phyloP scores from a whole-genome alignment of 306 rosid genomes.

The Quercus engelmannii region DNA sequence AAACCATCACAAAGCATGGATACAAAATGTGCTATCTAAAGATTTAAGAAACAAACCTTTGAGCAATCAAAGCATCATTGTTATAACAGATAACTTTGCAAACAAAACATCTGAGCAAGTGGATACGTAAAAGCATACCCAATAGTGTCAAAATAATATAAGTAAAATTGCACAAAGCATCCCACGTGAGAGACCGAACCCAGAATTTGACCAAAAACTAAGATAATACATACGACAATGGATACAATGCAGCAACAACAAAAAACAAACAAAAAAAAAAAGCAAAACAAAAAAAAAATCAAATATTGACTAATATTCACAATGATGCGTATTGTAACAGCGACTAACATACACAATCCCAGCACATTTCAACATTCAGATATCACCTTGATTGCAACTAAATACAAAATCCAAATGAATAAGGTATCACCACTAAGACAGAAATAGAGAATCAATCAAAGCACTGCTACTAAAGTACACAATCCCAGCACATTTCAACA shows the following conservation, averaged over 20 bases:
- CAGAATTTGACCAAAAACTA: slow-evolving; percentile 66
- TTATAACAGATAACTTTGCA: slow-evolving; percentile 88
- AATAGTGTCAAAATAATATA: slow-evolving; percentile 75
- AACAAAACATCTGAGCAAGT: slow-evolving; percentile 76
- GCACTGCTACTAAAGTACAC: too few species aligned
- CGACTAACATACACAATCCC: not conserved
- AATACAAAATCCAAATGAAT: slow-evolving; percentile 1
- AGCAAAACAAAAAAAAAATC: not conserved
- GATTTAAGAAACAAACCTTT: slow-evolving; percentile 44
- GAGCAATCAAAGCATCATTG: slow-evolving; percentile 59
- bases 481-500: too few species aligned
- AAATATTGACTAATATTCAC: not conserved
- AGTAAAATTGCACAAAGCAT: slow-evolving; percentile 73
- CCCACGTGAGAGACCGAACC: slow-evolving; percentile 84
- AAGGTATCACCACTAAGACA: not conserved
- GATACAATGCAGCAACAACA: not conserved
- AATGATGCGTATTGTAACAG: not conserved
- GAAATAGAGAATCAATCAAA: not conserved
- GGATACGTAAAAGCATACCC: slow-evolving; percentile 96
- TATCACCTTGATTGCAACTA: not conserved
- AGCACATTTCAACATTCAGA: too few species aligned
- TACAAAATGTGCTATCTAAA: not conserved
- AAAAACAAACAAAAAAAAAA: not conserved
- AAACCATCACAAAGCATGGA: not conserved
- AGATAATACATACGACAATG: not conserved